Conservation (phyloP, 2,329 filamentous ascomycete species). For the Colletotrichum shisoi region DNA sequence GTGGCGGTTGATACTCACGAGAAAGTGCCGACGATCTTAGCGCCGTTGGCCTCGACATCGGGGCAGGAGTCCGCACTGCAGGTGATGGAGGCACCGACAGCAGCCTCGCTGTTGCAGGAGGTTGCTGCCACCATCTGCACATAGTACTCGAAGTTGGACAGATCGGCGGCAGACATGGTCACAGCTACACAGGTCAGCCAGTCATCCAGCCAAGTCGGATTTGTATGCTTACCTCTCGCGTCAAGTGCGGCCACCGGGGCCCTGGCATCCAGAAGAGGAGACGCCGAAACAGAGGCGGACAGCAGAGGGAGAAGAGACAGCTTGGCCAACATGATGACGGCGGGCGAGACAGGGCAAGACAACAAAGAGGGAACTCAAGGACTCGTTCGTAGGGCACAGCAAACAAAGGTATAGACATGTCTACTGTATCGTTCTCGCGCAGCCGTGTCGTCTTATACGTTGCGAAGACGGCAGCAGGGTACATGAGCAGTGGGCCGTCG, state of each 20-base stretch:
- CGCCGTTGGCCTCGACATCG: constrained; percentile 53
- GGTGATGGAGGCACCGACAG: constrained; percentile 51
- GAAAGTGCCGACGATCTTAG: constrained; percentile 54
- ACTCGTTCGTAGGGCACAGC: constrained; percentile 26
- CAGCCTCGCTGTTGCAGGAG: constrained; percentile 61
- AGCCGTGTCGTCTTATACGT: constrained; percentile 33
- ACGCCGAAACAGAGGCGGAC: constrained; percentile 35
- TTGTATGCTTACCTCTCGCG: constrained; percentile 46
- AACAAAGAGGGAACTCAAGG: constrained; percentile 17
- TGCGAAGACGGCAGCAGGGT: constrained; percentile 5
- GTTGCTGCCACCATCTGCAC: constrained; percentile 57
- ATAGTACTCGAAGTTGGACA: constrained; percentile 57
- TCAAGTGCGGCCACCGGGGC: constrained; percentile 42
- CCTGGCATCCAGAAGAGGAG: constrained; percentile 28
- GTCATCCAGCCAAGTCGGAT: neutral
- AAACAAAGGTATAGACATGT: neutral
- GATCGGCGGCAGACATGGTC: constrained; percentile 46
- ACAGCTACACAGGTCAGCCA: constrained; percentile 22
- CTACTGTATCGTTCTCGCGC: neutral
- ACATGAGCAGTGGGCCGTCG: constrained; percentile 18
- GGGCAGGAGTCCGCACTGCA: constrained; percentile 58
- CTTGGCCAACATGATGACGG: constrained; percentile 40
- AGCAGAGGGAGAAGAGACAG: constrained; percentile 37
- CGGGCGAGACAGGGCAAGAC: neutral
- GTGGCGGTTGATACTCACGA: constrained; percentile 41